Percentiles rank a stretch among this genome's conserved stretches.
These are phyloP conservation scores for Cubamyces sp. DNA, from an alignment of 768 basidiomycete genomes.

Conservation along the genomic window DNA sequence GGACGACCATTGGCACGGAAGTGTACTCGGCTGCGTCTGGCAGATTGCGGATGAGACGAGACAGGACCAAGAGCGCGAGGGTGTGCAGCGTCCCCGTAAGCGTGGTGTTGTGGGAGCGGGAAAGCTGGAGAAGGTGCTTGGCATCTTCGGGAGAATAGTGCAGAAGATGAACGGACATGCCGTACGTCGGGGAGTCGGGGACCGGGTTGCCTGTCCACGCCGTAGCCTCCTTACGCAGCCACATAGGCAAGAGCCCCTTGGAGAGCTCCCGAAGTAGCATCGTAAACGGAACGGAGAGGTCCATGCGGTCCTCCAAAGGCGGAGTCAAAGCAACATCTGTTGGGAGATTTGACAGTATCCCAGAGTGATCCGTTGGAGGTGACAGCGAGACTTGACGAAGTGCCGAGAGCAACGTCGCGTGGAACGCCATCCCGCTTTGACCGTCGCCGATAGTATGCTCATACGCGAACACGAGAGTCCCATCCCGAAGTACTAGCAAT, in stretches of 20 bases:
- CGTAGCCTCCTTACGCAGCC: slow-evolving; percentile 32
- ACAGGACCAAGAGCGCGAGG: slow-evolving; percentile 36
- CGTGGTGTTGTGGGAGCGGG: slow-evolving; percentile 38
- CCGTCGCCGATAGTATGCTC: slow-evolving; percentile 48
- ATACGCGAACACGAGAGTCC: slow-evolving; percentile 41
- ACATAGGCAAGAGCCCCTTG: slow-evolving; percentile 31
- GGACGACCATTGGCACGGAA: slow-evolving; percentile 28
- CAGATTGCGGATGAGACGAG: slow-evolving; percentile 31
- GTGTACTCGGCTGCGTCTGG: slow-evolving; percentile 12
- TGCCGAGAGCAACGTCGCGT: slow-evolving; percentile 37
- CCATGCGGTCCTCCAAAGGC: slow-evolving; percentile 36
- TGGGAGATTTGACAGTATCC: slow-evolving; percentile 22
- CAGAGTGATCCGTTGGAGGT: not conserved
- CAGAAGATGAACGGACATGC: slow-evolving; percentile 36
- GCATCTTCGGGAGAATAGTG: slow-evolving; percentile 32
- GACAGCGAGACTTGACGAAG: slow-evolving; percentile 26
- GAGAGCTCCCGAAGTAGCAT: slow-evolving; percentile 30
- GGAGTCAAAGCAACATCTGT: slow-evolving; percentile 27
- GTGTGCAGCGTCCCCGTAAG: slow-evolving; percentile 38
- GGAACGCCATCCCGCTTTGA: slow-evolving; percentile 44
- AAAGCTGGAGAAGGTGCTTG: slow-evolving; percentile 29
- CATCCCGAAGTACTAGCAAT: slow-evolving; percentile 38
- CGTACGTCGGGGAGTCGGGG: slow-evolving; percentile 22
- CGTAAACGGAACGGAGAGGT: slow-evolving; percentile 36
- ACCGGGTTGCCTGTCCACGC: slow-evolving; percentile 41